Percentiles rank a stretch among this genome's conserved stretches.
Conservation (phyloP, 257 asterid species). For the Salvia splendens region DNA sequence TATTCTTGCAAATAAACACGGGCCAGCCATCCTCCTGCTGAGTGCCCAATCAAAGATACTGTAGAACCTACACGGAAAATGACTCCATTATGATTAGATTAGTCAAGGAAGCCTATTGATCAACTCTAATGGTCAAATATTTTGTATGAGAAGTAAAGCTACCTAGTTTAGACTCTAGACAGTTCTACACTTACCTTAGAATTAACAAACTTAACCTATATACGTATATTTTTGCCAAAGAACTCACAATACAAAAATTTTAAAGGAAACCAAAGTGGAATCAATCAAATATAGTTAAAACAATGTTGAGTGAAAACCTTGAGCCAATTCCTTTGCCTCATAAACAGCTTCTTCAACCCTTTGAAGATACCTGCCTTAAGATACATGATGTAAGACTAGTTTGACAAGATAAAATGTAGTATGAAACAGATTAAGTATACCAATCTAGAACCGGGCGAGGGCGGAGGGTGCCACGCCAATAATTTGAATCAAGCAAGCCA, state of each 20-base stretch:
- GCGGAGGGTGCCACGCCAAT: constrained; percentile 83
- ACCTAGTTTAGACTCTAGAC: background rate
- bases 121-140: constrained; percentile 20
- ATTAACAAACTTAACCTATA: too few species aligned
- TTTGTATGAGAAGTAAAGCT: constrained; percentile 27
- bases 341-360: constrained; percentile 73
- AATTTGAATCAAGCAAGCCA: constrained; percentile 79
- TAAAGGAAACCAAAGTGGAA: background rate
- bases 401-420: background rate
- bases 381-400: background rate
- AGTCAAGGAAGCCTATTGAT: background rate
- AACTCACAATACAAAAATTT: background rate
- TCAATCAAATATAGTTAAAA: background rate
- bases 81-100: constrained; percentile 31
- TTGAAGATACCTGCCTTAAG: constrained; percentile 62
- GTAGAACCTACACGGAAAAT: constrained; percentile 60
- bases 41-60: constrained; percentile 84
- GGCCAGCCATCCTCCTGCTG: constrained; percentile 99
- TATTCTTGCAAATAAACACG: constrained; percentile 87
- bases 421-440: constrained; percentile 33
- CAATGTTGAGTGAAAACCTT: constrained; percentile 44
- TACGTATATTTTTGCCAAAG: background rate
- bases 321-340: constrained; percentile 74
- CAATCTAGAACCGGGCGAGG: constrained; percentile 97
- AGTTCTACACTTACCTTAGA: constrained; percentile 26